phyloP scores from a whole-genome alignment of 139 green algal species.

The Nannochloris sp. region DNA sequence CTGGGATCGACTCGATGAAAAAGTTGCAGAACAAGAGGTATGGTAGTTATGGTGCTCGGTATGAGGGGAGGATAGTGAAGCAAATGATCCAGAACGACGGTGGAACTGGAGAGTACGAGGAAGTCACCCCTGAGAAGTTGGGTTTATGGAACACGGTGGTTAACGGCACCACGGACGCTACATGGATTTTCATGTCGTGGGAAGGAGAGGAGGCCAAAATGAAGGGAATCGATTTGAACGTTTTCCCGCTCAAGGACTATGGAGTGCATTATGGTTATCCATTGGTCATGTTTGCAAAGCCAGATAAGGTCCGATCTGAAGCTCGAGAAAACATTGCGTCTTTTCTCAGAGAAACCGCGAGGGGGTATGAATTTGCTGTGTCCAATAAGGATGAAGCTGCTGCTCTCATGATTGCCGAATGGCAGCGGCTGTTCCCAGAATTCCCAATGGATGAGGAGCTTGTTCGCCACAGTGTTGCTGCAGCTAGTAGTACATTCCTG shows the following conservation, averaged over 20 bases:
- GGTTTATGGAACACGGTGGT: slow-evolving; percentile 75
- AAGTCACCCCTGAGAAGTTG: slow-evolving; percentile 62
- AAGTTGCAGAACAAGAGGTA: slow-evolving; percentile 73
- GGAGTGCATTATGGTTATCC: slow-evolving; percentile 64
- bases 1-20: slow-evolving; percentile 32
- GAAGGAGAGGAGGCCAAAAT: slow-evolving; percentile 69
- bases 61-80: slow-evolving; percentile 79
- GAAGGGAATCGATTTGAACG: slow-evolving; percentile 55
- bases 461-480: neutral
- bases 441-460: slow-evolving; percentile 31
- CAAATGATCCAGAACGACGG: slow-evolving; percentile 69
- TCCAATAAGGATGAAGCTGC: slow-evolving; percentile 43
- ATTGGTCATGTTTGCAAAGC: slow-evolving; percentile 48
- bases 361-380: slow-evolving; percentile 47
- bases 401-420: slow-evolving; percentile 6
- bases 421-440: slow-evolving; percentile 10
- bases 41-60: slow-evolving; percentile 68
- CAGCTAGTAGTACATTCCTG: neutral
- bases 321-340: neutral
- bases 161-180: slow-evolving; percentile 57
- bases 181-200: slow-evolving; percentile 80
- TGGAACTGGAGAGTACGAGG: slow-evolving; percentile 61
- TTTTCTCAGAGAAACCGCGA: slow-evolving; percentile 52
- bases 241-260: slow-evolving; percentile 62
- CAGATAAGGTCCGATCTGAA: slow-evolving; percentile 29